A percentile compares a stretch with the other conserved stretches of the same genome.
Evolutionary conservation across 176 grass and related monocot genomes (phyloP).

Genomic region (Aegilops umbellulata): DNA sequence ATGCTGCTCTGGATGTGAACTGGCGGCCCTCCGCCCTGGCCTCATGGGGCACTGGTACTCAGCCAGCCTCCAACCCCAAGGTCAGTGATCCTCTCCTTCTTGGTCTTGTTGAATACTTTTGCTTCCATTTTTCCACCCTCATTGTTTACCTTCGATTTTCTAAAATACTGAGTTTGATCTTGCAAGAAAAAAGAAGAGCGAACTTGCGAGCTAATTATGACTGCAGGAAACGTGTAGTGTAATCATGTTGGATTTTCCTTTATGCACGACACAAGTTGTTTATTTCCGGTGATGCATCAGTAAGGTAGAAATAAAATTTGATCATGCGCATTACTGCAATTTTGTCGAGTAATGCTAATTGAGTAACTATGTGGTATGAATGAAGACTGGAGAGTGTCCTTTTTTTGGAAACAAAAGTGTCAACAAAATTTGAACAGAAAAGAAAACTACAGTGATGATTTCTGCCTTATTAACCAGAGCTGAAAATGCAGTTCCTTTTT

Average conservation of each 20-base stretch:
- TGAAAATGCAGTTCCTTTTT: background rate
- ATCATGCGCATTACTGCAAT: background rate
- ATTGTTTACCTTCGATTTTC: background rate
- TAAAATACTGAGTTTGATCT: background rate
- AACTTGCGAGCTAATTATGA: background rate
- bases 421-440: background rate
- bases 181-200: background rate
- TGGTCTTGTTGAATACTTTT: background rate
- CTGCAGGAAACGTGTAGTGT: background rate
- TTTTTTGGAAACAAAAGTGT: background rate
- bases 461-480: background rate
- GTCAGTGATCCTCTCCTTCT: slow-evolving; percentile 24
- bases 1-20: slow-evolving; percentile 27
- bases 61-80: background rate
- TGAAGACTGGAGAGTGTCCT: background rate
- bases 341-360: background rate
- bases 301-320: background rate
- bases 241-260: background rate
- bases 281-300: background rate
- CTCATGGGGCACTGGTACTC: slow-evolving; percentile 25
- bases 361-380: background rate
- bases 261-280: too few species aligned
- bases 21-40: slow-evolving; percentile 26
- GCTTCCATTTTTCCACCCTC: background rate
- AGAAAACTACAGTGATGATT: background rate